Evolutionary conservation across 148 eudicot genomes (phyloP), one percentile per base, ranked within the genome.

Genomic region (Rhododendron simsii): DNA sequence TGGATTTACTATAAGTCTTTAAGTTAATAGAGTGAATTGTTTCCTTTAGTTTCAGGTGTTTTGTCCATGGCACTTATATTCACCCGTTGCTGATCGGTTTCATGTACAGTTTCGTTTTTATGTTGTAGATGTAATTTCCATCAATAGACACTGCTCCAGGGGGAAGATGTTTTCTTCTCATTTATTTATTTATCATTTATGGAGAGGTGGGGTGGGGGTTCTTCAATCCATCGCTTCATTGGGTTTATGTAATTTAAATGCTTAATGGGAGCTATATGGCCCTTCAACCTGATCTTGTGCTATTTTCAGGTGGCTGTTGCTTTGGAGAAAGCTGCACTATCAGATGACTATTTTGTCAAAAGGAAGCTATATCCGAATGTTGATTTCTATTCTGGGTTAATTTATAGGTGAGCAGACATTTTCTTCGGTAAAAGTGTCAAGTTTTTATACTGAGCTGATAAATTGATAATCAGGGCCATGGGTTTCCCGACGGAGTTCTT

Each of bases 401-500:
- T 97, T 75, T 97, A 97, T 89, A 94, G 99, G 99, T 97, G 92
- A 26, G 87, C 65, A 65, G 39, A 73, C 82, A 45, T 65, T 74
- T 65, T 21, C 28, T 55, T 67, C 12, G 15, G 30, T 14, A 37
- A 7, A 20, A 37, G 55, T 33, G 1, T 50, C 1, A 65, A 53
- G 37, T 45, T 61, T 69, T 28, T n/a, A 23, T 5, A 13, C 26
- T 55, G n/a, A 55, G 35, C 57, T 84, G 78, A 84, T 67, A 26
- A 65, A 26, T 87, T 89, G 59, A 41, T 77, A 44, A 90, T 86
- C 91, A 97, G 99, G 94, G 98, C 99, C 50, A 94, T 97, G 92
- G 99, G 98, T 53, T 97, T 98, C 85, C 99, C 99, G 9, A 87
- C 99, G 26, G 99, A 98, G 87, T 98, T 98, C 88, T 98, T 98